These are phyloP conservation scores for Rhizopogon vinicolor DNA, from an alignment of 768 basidiomycete genomes.

Conservation along the genomic window DNA sequence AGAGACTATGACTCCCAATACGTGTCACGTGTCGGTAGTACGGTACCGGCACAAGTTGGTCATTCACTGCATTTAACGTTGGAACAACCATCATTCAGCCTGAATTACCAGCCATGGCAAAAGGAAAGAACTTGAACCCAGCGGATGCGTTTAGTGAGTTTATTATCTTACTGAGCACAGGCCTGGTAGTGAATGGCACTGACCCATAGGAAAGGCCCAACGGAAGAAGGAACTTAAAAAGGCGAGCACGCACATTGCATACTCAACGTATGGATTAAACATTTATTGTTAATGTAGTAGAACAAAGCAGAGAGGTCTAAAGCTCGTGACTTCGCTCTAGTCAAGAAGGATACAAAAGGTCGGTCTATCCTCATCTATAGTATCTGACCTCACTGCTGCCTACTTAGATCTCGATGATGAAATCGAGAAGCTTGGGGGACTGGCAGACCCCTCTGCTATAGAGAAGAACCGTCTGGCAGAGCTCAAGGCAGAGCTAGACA, in stretches of 20 bases:
- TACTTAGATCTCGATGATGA: constrained; percentile 74
- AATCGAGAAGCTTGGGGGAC: constrained; percentile 60
- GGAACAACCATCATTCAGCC: too few relatives aligned
- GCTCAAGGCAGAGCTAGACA: constrained; percentile 73
- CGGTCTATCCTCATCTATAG: constrained; percentile 9
- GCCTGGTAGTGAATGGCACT: not conserved
- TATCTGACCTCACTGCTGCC: constrained; percentile 2
- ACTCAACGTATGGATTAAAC: constrained; percentile 7
- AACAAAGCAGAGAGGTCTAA: constrained; percentile 86
- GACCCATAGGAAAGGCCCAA: constrained; percentile 73
- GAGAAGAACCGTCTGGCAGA: constrained; percentile 66
- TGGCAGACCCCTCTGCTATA: constrained; percentile 35
- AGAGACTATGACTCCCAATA: constrained; percentile 15
- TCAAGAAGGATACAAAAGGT: constrained; percentile 94
- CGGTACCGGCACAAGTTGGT: not conserved
- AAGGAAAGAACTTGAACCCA: constrained; percentile 84
- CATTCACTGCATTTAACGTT: too few relatives aligned
- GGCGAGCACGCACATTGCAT: constrained; percentile 40
- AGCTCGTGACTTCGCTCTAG: constrained; percentile 80
- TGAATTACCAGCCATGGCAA: constrained; percentile 51
- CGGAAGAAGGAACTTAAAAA: constrained; percentile 95
- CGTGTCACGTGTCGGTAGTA: constrained; percentile 20
- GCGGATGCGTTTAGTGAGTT: constrained; percentile 88
- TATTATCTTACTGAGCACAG: not conserved
- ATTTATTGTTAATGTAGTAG: constrained; percentile 47